Evolutionary conservation across 257 asterid genomes (phyloP).

Genomic region (Capsicum rhomboideum): DNA sequence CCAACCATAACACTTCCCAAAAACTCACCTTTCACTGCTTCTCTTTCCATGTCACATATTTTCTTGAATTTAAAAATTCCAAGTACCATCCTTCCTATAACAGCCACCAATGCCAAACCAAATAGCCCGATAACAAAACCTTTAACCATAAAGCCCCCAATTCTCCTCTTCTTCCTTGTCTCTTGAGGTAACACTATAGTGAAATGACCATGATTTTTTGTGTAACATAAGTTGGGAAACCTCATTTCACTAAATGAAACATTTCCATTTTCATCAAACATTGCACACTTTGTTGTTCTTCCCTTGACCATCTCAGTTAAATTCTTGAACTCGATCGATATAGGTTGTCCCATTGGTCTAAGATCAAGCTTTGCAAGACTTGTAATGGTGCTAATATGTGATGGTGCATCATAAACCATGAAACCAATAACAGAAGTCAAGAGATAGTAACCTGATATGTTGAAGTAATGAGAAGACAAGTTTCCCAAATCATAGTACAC

Average conservation of each 20-base stretch:
- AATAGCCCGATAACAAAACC: conserved; percentile 41
- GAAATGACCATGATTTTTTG: conserved; percentile 54
- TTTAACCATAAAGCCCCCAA: conserved; percentile 30
- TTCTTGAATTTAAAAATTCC: conserved; percentile 28
- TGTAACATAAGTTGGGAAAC: conserved; percentile 30
- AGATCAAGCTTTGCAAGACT: conserved; percentile 35
- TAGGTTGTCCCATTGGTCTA: conserved; percentile 43
- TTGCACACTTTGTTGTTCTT: conserved; percentile 39
- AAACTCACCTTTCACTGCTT: conserved; percentile 56
- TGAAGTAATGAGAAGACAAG: conserved; percentile 55
- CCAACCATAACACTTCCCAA: conserved; percentile 40
- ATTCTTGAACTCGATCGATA: conserved; percentile 31
- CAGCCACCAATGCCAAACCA: conserved; percentile 30
- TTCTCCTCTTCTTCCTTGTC: conserved; percentile 19
- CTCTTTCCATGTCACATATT: conserved; percentile 39
- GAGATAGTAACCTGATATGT: conserved; percentile 44
- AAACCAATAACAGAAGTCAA: conserved; percentile 60
- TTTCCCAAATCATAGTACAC: conserved; percentile 65
- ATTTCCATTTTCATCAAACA: conserved; percentile 32
- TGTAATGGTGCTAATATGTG: conserved; percentile 7
- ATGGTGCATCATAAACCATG: conserved; percentile 31
- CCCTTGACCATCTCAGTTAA: background rate
- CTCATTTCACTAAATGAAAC: conserved; percentile 31
- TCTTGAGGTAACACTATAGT: conserved; percentile 27
- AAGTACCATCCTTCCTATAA: conserved; percentile 19